phyloP scores from a whole-genome alignment of 2,329 filamentous ascomycete species.

The Ascochyta rabiei region DNA sequence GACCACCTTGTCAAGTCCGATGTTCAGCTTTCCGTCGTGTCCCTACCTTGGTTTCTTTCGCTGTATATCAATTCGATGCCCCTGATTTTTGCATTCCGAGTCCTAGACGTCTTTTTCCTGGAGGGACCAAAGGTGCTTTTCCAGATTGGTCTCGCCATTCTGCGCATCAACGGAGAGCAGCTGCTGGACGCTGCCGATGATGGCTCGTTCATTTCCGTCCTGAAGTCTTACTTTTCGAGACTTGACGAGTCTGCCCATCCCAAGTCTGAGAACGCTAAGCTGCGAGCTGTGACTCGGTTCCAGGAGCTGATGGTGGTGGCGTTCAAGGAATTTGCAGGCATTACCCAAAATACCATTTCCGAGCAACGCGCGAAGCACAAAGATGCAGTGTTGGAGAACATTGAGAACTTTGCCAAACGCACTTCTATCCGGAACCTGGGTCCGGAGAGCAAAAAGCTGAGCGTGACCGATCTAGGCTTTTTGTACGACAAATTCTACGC shows the following conservation, averaged over 20 bases:
- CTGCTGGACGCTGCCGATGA: constrained; percentile 91
- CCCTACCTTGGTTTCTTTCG: constrained; percentile 95
- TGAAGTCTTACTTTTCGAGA: constrained; percentile 92
- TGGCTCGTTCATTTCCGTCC: constrained; percentile 92
- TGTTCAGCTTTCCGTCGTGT: constrained; percentile 96
- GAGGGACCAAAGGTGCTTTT: constrained; percentile 98
- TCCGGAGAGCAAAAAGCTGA: constrained; percentile 91
- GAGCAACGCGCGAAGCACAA: constrained; percentile 93
- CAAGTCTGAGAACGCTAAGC: constrained; percentile 91
- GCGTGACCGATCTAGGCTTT: constrained; percentile 81
- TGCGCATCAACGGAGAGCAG: constrained; percentile 96
- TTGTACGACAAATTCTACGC: constrained; percentile 95
- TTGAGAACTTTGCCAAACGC: constrained; percentile 95
- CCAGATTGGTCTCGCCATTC: constrained; percentile 94
- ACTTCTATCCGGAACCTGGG: constrained; percentile 96
- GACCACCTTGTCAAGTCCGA: constrained; percentile 97
- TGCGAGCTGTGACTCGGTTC: constrained; percentile 91
- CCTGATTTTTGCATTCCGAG: constrained; percentile 93
- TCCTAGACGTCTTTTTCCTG: constrained; percentile 96
- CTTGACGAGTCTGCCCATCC: constrained; percentile 96
- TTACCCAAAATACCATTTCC: constrained; percentile 90
- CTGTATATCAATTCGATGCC: constrained; percentile 99
- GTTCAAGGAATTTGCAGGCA: constrained; percentile 96
- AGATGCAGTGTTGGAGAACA: constrained; percentile 89
- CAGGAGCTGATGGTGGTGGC: constrained; percentile 99